phyloP scores from a whole-genome alignment of 352 stramenopile genomes.

The Salisapilia sapeloensis region DNA sequence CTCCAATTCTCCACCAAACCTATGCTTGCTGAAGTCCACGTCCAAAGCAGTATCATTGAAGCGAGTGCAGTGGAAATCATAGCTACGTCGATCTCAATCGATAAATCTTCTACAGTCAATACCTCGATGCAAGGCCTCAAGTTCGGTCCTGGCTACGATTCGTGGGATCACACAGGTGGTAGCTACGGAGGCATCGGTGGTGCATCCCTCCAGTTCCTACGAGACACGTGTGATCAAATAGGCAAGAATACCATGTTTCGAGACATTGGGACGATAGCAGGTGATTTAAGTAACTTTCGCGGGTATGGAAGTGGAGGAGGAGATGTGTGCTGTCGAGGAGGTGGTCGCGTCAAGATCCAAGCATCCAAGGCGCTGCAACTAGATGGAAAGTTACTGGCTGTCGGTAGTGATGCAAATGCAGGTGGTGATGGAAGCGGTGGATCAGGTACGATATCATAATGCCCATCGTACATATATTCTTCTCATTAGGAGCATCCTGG shows the following conservation, averaged over 20 bases:
- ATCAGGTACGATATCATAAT: slow-evolving; percentile 17
- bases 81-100: slow-evolving; percentile 19
- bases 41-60: slow-evolving; percentile 30
- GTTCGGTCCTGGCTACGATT: slow-evolving; percentile 72
- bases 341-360: slow-evolving; percentile 33
- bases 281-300: slow-evolving; percentile 38
- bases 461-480: not conserved
- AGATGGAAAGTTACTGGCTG: slow-evolving; percentile 43
- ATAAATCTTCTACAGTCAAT: slow-evolving; percentile 26
- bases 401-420: slow-evolving; percentile 30
- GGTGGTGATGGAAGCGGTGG: slow-evolving; percentile 45
- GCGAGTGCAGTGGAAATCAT: slow-evolving; percentile 46
- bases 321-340: slow-evolving; percentile 32
- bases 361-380: slow-evolving; percentile 18
- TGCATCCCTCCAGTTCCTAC: slow-evolving; percentile 21
- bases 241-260: slow-evolving; percentile 38
- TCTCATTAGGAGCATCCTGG: not conserved
- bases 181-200: slow-evolving; percentile 65
- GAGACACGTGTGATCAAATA: slow-evolving; percentile 31
- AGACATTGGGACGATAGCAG: slow-evolving; percentile 40
- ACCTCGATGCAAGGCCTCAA: slow-evolving; percentile 44
- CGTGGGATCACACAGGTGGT: slow-evolving; percentile 34
- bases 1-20: slow-evolving; percentile 23
- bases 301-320: slow-evolving; percentile 72
- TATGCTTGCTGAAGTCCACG: slow-evolving; percentile 8